Conservation (phyloP, 768 basidiomycete genomes). For the Pleurotus salmoneostramineus region DNA sequence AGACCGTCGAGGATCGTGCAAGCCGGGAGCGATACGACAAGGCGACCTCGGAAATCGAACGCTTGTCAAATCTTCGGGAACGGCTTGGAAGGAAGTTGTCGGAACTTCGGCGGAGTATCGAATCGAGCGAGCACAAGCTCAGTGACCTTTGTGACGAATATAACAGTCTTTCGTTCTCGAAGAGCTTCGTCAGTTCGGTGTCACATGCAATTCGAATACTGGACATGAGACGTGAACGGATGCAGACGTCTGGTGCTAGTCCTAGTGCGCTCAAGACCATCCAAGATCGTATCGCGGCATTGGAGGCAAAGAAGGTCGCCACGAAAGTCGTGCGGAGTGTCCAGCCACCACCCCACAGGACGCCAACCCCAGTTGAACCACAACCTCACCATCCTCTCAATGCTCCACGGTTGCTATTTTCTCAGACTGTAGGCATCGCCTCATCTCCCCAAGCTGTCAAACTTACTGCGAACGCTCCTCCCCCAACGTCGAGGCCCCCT, state of each 20-base stretch:
- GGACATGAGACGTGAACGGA: constrained; percentile 7
- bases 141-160: not conserved
- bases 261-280: constrained; percentile 3
- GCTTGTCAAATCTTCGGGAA: not conserved
- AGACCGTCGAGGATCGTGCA: not conserved
- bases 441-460: no score
- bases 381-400: no score
- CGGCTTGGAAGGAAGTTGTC: not conserved
- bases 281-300: constrained; percentile 7
- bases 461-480: no score
- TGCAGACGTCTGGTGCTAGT: constrained; percentile 7
- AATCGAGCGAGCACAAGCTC: not conserved
- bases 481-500: no score
- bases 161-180: not conserved
- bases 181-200: constrained; percentile 4
- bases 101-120: not conserved
- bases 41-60: not conserved
- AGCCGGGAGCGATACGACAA: not conserved
- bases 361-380: no score
- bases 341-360: no score
- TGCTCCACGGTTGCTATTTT: no score
- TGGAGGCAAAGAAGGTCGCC: constrained; percentile 4
- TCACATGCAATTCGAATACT: constrained; percentile 9
- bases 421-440: no score
- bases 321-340: no score